A percentile compares a stretch with the other conserved stretches of the same genome.
phyloP scores from a whole-genome alignment of 768 basidiomycete species.

The Termitomyces sp. region DNA sequence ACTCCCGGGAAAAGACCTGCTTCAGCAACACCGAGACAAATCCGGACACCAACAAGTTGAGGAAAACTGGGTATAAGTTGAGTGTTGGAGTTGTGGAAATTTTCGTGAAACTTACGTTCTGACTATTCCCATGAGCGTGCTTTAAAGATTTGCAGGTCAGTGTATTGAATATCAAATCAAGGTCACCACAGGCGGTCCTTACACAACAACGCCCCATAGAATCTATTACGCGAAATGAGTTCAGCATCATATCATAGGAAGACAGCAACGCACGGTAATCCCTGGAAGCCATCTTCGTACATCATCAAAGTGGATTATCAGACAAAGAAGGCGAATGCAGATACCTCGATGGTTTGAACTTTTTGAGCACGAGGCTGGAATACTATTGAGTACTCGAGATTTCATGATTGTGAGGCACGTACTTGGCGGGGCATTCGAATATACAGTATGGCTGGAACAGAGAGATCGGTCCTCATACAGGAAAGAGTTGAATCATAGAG shows the following conservation, averaged over 20 bases:
- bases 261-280: slow-evolving; percentile 44
- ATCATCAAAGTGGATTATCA: slow-evolving; percentile 1
- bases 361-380: slow-evolving; percentile 51
- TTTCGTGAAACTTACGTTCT: slow-evolving; percentile 40
- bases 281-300: slow-evolving; percentile 55
- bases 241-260: neutral
- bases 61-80: slow-evolving; percentile 40
- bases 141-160: slow-evolving; percentile 16
- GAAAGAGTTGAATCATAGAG: neutral
- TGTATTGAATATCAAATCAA: neutral
- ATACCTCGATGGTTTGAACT: slow-evolving; percentile 59
- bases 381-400: neutral
- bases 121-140: slow-evolving; percentile 65
- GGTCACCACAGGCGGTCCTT: slow-evolving; percentile 12
- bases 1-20: slow-evolving; percentile 74
- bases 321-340: neutral
- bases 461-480: neutral
- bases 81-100: neutral
- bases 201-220: slow-evolving; percentile 65
- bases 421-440: slow-evolving; percentile 74
- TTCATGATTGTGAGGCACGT: slow-evolving; percentile 7
- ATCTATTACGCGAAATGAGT: slow-evolving; percentile 30
- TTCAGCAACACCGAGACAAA: slow-evolving; percentile 63
- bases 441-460: slow-evolving; percentile 48
- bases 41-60: slow-evolving; percentile 53